Evolutionary conservation across 2,329 filamentous ascomycete species (phyloP).

Genomic region (Fusarium ambrosium): DNA sequence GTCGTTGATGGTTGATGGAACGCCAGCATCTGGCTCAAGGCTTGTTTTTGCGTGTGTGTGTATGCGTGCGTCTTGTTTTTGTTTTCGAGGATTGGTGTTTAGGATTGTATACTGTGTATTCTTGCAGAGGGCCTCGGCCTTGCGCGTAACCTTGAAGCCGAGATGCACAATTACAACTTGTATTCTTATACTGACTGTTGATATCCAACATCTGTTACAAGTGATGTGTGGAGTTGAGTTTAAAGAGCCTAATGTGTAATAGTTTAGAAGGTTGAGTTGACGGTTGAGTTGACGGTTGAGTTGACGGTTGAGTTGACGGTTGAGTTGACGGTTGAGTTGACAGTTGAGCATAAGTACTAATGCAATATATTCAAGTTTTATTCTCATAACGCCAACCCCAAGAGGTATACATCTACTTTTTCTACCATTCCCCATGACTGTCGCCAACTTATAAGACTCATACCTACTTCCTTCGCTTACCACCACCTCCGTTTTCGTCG

Average conservation of each 20-base stretch:
- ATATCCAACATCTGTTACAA: background rate
- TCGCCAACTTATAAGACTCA: background rate
- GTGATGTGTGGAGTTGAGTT: background rate
- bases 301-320: too few species aligned
- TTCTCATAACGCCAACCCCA: slow-evolving; percentile 44
- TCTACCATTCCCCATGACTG: slow-evolving; percentile 11
- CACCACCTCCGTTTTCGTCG: slow-evolving; percentile 56
- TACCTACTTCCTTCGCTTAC: slow-evolving; percentile 52
- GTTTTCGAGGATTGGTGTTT: slow-evolving; percentile 46
- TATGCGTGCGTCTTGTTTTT: slow-evolving; percentile 26
- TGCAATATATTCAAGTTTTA: slow-evolving; percentile 21
- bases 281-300: too few species aligned
- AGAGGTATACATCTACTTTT: slow-evolving; percentile 42
- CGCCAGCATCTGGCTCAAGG: slow-evolving; percentile 31
- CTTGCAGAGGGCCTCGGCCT: slow-evolving; percentile 33
- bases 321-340: too few species aligned
- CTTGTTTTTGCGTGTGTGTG: slow-evolving; percentile 33
- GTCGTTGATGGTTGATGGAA: slow-evolving; percentile 30
- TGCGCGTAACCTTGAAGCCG: slow-evolving; percentile 34
- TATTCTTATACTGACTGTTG: slow-evolving; percentile 15
- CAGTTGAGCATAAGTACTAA: slow-evolving; percentile 8
- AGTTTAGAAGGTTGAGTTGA: background rate
- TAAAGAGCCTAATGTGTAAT: background rate
- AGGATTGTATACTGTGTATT: slow-evolving; percentile 45
- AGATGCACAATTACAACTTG: slow-evolving; percentile 42